phyloP scores from a whole-genome alignment of 306 rosid species.

The Corylus avellana region DNA sequence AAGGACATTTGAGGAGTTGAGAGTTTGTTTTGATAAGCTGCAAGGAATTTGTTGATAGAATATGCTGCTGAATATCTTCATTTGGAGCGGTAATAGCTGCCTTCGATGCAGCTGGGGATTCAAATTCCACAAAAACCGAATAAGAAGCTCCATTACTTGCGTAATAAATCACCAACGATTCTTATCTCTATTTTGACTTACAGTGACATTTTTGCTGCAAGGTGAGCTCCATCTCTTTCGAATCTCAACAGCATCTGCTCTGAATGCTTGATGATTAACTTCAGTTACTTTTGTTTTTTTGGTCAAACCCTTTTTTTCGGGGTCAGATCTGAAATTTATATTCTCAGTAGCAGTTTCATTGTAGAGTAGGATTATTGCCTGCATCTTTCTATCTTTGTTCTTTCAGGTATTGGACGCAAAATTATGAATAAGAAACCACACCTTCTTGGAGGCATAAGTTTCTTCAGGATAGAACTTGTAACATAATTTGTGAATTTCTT shows the following conservation, averaged over 20 bases:
- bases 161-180: background rate
- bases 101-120: background rate
- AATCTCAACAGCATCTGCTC: background rate
- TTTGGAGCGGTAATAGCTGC: background rate
- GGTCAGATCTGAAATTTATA: no score
- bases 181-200: background rate
- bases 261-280: background rate
- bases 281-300: no score
- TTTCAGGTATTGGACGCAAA: no score
- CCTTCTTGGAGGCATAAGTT: no score
- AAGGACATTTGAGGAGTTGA: conserved; percentile 34
- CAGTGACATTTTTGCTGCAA: background rate
- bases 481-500: no score
- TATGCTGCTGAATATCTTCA: background rate
- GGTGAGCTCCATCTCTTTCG: background rate
- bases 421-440: no score
- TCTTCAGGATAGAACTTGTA: no score
- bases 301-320: no score
- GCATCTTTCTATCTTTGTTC: background rate
- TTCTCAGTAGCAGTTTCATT: no score
- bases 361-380: background rate
- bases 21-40: conserved; percentile 22
- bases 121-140: conserved; percentile 1
- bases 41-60: background rate
- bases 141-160: background rate